phyloP scores from a whole-genome alignment of 306 rosid genomes.

The Castanopsis chinensis region DNA sequence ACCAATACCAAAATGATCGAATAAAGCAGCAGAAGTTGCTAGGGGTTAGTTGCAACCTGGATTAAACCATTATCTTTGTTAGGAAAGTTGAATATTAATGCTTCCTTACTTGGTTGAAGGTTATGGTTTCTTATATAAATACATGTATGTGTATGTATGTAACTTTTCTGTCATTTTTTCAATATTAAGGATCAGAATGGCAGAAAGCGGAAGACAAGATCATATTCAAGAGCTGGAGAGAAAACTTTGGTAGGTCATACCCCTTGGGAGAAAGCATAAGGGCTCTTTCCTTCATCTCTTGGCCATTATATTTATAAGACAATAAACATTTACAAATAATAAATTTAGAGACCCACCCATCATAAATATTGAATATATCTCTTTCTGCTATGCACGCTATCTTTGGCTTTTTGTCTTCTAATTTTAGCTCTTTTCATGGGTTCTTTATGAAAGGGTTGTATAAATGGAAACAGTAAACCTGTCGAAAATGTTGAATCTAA shows the following conservation, averaged over 20 bases:
- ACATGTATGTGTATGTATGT: background rate
- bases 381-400: background rate
- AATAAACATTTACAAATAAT: background rate
- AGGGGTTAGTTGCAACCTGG: slow-evolving; percentile 18
- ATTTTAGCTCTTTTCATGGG: slow-evolving; percentile 15
- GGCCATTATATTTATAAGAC: background rate
- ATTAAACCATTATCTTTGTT: slow-evolving; percentile 20
- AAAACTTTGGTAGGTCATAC: slow-evolving; percentile 30
- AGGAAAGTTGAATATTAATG: slow-evolving; percentile 6
- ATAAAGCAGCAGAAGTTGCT: slow-evolving; percentile 30
- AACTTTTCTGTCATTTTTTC: background rate
- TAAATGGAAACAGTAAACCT: slow-evolving; percentile 21
- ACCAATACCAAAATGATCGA: slow-evolving; percentile 26
- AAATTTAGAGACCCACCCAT: background rate
- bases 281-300: background rate
- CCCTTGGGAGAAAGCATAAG: background rate
- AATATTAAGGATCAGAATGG: slow-evolving; percentile 23
- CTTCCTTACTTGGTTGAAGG: slow-evolving; percentile 7
- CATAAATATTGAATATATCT: slow-evolving; percentile 11
- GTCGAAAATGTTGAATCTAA: slow-evolving; percentile 40
- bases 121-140: background rate
- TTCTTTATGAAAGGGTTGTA: slow-evolving; percentile 31
- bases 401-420: slow-evolving; percentile 21
- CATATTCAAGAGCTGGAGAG: slow-evolving; percentile 17
- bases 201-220: slow-evolving; percentile 30